Percentiles rank a stretch among this genome's conserved stretches.
These are phyloP conservation scores for Nicotiana rustica DNA, from an alignment of 305 asterid genomes.

Conservation along the genomic window DNA sequence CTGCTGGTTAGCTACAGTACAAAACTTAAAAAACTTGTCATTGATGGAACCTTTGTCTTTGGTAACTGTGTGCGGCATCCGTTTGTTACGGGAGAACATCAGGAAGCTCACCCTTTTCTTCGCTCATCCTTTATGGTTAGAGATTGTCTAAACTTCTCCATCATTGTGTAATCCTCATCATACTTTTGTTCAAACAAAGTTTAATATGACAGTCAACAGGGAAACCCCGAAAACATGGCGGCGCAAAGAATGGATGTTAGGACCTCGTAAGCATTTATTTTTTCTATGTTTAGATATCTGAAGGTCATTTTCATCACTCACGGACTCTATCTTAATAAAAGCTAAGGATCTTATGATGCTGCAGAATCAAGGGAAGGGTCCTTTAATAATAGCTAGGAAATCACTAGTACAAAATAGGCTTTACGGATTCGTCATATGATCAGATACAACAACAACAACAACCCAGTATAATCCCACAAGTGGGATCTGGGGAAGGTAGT, in stretches of 20 bases:
- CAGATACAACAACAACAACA: no score
- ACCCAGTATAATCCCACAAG: no score
- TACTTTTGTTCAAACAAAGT: not conserved
- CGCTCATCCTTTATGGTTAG: conserved; percentile 73
- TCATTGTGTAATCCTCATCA: not conserved
- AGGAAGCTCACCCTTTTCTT: conserved; percentile 60
- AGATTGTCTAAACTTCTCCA: conserved; percentile 39
- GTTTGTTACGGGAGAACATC: conserved; percentile 82
- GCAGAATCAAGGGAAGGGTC: conserved; percentile 50
- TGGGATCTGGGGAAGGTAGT: no score
- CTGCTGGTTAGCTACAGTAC: not conserved
- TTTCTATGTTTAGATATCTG: conserved; percentile 22
- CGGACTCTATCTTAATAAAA: not conserved
- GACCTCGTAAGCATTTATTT: conserved; percentile 64
- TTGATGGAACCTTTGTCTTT: conserved; percentile 34
- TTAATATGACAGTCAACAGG: conserved; percentile 53
- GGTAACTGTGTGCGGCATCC: conserved; percentile 75
- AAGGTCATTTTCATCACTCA: conserved; percentile 28
- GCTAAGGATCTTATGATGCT: conserved; percentile 35
- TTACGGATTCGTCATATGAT: not conserved
- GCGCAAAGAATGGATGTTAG: conserved; percentile 59
- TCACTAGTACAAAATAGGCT: conserved; percentile 20
- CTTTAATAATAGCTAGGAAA: conserved; percentile 18
- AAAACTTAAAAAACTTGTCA: not conserved
- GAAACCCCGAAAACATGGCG: conserved; percentile 57